Conservation (phyloP, 768 basidiomycete species). For the Epithele typhae region DNA sequence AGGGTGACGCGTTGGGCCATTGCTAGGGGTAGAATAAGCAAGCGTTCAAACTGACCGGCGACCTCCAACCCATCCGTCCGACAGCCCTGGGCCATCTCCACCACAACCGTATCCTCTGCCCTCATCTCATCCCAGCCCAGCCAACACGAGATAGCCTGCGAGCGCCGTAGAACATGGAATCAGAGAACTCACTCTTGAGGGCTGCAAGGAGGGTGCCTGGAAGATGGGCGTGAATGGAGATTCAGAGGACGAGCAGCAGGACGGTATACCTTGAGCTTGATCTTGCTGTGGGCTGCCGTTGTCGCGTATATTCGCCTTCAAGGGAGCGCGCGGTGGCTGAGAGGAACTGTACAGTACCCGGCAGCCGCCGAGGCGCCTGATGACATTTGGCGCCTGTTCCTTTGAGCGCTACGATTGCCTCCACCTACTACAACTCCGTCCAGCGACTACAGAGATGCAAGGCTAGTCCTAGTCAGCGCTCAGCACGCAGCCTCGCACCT, state of each 20-base stretch:
- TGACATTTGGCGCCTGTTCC: not conserved
- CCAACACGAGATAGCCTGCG: slow-evolving; percentile 1
- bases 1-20: slow-evolving; percentile 99
- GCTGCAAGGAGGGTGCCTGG: slow-evolving; percentile 16
- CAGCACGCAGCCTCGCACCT: too few relatives aligned
- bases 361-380: slow-evolving; percentile 22
- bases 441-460: too few relatives aligned
- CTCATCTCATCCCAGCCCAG: not conserved
- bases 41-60: not conserved
- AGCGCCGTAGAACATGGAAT: not conserved
- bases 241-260: slow-evolving; percentile 12
- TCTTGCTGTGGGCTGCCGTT: slow-evolving; percentile 28
- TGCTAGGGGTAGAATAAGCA: slow-evolving; percentile 14
- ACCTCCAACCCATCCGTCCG: not conserved
- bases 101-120: not conserved
- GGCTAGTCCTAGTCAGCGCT: too few relatives aligned
- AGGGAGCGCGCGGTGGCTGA: slow-evolving; percentile 26
- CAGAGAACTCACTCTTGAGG: slow-evolving; percentile 21
- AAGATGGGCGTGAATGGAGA: not conserved
- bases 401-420: too few relatives aligned
- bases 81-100: not conserved
- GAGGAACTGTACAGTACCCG: slow-evolving; percentile 27
- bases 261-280: slow-evolving; percentile 30
- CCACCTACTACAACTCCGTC: too few relatives aligned
- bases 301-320: slow-evolving; percentile 21